Evolutionary conservation across 257 asterid species (phyloP), one percentile per base, ranked within the genome.

Genomic region (Plectranthus barbatus): DNA sequence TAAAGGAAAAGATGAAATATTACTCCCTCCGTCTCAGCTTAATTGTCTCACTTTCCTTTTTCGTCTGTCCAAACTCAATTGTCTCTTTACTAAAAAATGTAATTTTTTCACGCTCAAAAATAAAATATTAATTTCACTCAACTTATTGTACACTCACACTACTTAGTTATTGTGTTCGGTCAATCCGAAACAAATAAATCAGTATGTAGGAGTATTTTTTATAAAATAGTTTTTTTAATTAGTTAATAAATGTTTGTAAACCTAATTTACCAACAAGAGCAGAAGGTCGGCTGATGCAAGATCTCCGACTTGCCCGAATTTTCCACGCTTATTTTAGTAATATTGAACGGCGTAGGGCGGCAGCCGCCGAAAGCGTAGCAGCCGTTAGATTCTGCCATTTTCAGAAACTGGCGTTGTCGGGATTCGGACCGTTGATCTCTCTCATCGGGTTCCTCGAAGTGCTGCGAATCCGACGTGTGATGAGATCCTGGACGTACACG

Each of bases 361-460:
- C 73, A 48, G 75, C 83, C 83, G 86, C 79, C 86, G 10, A 67
- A 58, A n/a, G 7, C 18, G 67, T 39, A 0, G 6, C 36, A 61
- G 40, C 94, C 96, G 88, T 85, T 44, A 67, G 91, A 85, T 87
- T 40, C 10, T 1, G 41, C 37, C 56, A 20, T 57, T 59, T 26
- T 54, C 17, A 17, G 64, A 73, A 58, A 4, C 29, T 31, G 56
- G 59, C 74, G 69, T 74, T 77, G 69, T 39, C 71, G 39, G 37
- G 68, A 79, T 62, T 9, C 0, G 11, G 72, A 72, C 86, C 78
- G 80, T 84, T 33, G 83, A 84, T 82, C 46, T 39, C 19, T 10
- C 10, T 49, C 66, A 64, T 70, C 45, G 70, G 68, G 72, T 56
- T 67, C 62, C 66, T 68, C 37, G 47, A 56, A 20, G 20, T 5